Conservation (phyloP, 2,329 filamentous ascomycete species). For the Claviceps pusilla region DNA sequence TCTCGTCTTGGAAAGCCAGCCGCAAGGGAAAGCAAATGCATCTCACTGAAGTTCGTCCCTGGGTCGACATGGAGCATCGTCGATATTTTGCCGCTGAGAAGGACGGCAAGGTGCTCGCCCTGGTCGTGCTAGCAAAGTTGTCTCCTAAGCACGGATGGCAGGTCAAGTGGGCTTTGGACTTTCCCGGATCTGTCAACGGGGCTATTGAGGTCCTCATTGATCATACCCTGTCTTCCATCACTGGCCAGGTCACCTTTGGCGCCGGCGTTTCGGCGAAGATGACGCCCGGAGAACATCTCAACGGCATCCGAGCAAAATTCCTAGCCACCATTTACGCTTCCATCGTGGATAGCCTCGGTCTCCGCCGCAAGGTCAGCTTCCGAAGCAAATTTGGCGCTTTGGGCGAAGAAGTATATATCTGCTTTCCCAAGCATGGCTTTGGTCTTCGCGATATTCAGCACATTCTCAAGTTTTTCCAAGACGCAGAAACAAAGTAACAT, state of each 20-base stretch:
- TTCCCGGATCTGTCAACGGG: conserved; percentile 72
- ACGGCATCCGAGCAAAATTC: conserved; percentile 66
- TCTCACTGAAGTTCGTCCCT: conserved; percentile 76
- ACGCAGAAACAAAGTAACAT: conserved; percentile 24
- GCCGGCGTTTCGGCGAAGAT: conserved; percentile 64
- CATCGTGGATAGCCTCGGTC: conserved; percentile 65
- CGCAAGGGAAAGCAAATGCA: conserved; percentile 80
- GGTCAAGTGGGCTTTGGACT: conserved; percentile 91
- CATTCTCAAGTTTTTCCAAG: conserved; percentile 83
- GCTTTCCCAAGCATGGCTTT: conserved; percentile 74
- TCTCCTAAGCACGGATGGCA: conserved; percentile 75
- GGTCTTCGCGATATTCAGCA: conserved; percentile 69
- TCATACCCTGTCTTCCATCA: conserved; percentile 42
- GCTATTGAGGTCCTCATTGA: conserved; percentile 75
- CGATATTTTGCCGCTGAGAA: conserved; percentile 74
- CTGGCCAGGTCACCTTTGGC: conserved; percentile 63
- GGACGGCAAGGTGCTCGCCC: conserved; percentile 55
- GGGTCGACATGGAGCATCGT: conserved; percentile 69
- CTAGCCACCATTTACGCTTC: conserved; percentile 70
- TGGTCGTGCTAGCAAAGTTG: conserved; percentile 74
- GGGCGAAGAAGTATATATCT: conserved; percentile 77
- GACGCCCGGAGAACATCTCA: conserved; percentile 65
- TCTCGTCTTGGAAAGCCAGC: conserved; percentile 63
- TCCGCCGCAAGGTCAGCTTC: conserved; percentile 78
- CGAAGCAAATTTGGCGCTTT: conserved; percentile 75